These are phyloP conservation scores for Podosphaera xanthii DNA, from an alignment of 2,329 filamentous ascomycete species.

Conservation along the genomic window DNA sequence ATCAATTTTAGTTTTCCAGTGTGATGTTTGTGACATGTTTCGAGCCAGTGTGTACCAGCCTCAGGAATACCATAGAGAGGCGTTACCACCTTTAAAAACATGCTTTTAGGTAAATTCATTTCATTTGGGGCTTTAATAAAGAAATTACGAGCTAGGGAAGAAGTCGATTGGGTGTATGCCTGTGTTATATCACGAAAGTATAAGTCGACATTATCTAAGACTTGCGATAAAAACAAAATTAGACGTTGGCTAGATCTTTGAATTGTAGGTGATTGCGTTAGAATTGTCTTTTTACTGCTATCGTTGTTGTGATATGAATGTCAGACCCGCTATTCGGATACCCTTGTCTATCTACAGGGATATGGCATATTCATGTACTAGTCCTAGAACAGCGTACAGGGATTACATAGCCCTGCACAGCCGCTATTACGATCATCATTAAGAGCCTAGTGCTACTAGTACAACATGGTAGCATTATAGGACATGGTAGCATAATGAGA, in stretches of 20 bases:
- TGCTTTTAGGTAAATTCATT: not conserved
- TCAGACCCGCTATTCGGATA: no score
- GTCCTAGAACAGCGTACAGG: no score
- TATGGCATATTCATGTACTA: no score
- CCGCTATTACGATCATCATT: no score
- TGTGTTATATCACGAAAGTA: not conserved
- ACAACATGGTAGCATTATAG: no score
- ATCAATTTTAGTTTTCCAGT: not conserved
- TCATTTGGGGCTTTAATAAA: not conserved
- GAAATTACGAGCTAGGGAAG: not conserved
- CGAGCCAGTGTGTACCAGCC: not conserved
- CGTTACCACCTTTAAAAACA: not conserved
- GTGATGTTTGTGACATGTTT: not conserved
- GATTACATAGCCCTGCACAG: not conserved
- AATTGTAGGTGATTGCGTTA: not conserved
- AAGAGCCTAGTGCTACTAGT: no score
- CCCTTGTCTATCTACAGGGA: no score
- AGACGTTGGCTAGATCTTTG: not conserved
- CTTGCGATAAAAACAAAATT: not conserved
- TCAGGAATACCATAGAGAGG: no score
- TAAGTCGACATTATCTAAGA: not conserved
- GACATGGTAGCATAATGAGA: no score
- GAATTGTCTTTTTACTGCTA: not conserved
- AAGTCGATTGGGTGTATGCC: not conserved
- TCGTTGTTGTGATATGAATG: no score